Evolutionary conservation across 148 eudicot genomes (phyloP), one percentile per base, ranked within the genome.

Genomic region (Vaccinium vitisidaea): DNA sequence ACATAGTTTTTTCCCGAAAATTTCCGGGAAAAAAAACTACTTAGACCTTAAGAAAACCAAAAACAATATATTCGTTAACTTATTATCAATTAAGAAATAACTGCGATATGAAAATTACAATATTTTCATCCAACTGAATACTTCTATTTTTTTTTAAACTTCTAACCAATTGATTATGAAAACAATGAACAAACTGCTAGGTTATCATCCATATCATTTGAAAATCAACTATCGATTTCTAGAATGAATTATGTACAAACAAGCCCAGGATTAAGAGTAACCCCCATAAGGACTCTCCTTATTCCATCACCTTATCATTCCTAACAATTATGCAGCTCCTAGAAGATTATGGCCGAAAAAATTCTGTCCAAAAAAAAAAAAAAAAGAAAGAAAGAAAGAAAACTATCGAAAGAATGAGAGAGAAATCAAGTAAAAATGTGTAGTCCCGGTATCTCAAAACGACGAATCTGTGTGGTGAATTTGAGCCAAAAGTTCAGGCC

Each of bases 191-290:
- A 43, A 43, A 43, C 0, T 43, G 46, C 46, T 43, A 43, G 46
- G 46, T 43, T 43, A 36, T 36, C 39, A 36, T 43, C n/a, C 49
- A 16, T 73, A 36, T 75, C 79, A 75, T 52, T 78, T 10, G 82
- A 39, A 80, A 43, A 58, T 56, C 67, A 55, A 80, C 43, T 27
- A 3, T 39, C 15, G 12, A 58, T 14, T 83, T 46, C 74, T 85
- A 85, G 21, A 73, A 73, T 55, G 83, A 73, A 21, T 46, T 85
- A 83, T 84, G 46, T 86, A 83, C 86, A 88, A 25, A 73, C 14
- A 36, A 78, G 15, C 13, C 53, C 32, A n/a, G 74, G 21, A 80
- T 0, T 0, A 43, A 6, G 46, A 43, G 46, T 43, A 43, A 43
- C 46, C 46, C 43, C 46, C 46, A 0, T 43, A 43, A 43, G 43